A percentile compares a stretch with the other conserved stretches of the same genome.
These are phyloP conservation scores for Lachnellula subtilissima DNA, from an alignment of 2,329 filamentous ascomycete species.

Conservation along the genomic window DNA sequence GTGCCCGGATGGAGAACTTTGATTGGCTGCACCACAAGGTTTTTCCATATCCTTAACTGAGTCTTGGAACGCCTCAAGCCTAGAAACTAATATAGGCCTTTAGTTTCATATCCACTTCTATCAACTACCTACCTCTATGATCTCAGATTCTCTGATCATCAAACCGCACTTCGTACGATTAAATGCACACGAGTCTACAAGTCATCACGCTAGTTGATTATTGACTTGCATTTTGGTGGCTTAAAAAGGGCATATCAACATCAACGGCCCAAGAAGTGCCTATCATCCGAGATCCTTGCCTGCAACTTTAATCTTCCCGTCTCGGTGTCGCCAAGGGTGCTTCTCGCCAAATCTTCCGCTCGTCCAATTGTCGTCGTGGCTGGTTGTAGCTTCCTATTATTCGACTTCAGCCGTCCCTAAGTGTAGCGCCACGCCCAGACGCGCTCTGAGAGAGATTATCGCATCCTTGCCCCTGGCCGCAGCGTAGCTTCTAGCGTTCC, in stretches of 20 bases:
- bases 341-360: too few relatives aligned
- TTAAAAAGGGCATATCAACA: too few relatives aligned
- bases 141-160: background rate
- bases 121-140: background rate
- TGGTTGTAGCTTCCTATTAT: background rate
- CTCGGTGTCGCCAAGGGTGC: too few relatives aligned
- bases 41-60: background rate
- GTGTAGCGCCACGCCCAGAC: background rate
- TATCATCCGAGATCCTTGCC: too few relatives aligned
- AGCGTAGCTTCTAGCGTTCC: background rate
- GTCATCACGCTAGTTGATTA: too few relatives aligned
- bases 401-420: background rate
- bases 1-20: background rate
- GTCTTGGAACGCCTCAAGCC: background rate
- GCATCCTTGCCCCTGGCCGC: background rate
- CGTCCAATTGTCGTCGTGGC: background rate
- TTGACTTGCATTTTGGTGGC: too few relatives aligned
- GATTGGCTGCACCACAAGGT: background rate
- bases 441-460: background rate
- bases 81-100: background rate
- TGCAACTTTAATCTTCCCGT: too few relatives aligned
- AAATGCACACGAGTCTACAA: too few relatives aligned
- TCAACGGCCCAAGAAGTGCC: too few relatives aligned
- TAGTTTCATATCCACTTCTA: background rate
- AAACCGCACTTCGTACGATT: background rate